Evolutionary conservation across 2,329 filamentous ascomycete genomes (phyloP).

Genomic region (Didymella pomorum): DNA sequence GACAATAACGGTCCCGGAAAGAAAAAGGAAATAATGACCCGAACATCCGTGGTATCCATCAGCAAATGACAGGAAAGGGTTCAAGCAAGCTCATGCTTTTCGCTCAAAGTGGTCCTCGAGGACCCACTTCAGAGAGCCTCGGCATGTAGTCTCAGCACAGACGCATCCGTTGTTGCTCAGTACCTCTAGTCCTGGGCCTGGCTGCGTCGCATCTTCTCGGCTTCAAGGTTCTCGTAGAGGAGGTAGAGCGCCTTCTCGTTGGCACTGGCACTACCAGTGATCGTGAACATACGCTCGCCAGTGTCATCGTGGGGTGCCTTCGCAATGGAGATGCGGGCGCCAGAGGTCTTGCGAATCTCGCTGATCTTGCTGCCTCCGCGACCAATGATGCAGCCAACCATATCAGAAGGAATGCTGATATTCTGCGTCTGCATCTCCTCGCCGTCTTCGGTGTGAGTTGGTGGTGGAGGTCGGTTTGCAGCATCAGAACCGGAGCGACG

Average conservation of each 20-base stretch:
- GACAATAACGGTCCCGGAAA: constrained; percentile 38
- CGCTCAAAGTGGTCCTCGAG: constrained; percentile 2
- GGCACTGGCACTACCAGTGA: constrained; percentile 91
- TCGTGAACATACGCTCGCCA: constrained; percentile 99
- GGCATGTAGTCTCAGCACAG: constrained; percentile 7
- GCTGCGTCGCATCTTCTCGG: constrained; percentile 98
- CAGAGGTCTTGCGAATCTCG: constrained; percentile 96
- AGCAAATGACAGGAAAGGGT: constrained; percentile 40
- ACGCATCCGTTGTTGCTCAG: constrained; percentile 6
- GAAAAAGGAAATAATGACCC: constrained; percentile 43
- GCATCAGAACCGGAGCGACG: constrained; percentile 86
- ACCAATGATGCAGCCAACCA: constrained; percentile 99
- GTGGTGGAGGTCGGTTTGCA: constrained; percentile 75
- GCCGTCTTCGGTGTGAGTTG: constrained; percentile 92
- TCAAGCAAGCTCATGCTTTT: constrained; percentile 46
- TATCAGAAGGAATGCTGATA: constrained; percentile 98
- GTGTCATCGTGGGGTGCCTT: constrained; percentile 97
- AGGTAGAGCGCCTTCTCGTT: constrained; percentile 97
- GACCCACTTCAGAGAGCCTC: constrained; percentile 13
- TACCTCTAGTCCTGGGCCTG: constrained; percentile 63
- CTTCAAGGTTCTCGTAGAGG: constrained; percentile 97
- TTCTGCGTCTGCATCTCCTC: constrained; percentile 99
- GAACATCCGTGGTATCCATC: constrained; percentile 47
- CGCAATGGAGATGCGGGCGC: constrained; percentile 95
- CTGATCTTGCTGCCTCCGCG: constrained; percentile 96